Conservation (phyloP, 2,329 filamentous ascomycete genomes). For the Microcyclospora pomicola region DNA sequence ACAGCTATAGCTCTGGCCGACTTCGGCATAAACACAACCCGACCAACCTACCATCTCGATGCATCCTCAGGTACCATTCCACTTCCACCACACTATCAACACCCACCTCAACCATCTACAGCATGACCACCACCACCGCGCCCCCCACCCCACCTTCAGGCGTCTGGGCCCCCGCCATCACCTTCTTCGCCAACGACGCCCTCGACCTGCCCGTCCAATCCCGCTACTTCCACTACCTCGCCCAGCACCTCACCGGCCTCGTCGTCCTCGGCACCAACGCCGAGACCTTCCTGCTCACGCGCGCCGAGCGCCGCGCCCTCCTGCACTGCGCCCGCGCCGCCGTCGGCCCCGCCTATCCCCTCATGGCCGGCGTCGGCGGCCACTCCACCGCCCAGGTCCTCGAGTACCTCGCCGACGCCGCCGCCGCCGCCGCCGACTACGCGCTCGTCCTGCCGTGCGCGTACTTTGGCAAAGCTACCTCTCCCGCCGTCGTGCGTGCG, state of each 20-base stretch:
- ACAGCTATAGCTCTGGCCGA: too few species aligned
- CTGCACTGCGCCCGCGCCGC: slow-evolving; percentile 28
- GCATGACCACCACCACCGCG: slow-evolving; percentile 9
- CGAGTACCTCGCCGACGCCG: slow-evolving; percentile 30
- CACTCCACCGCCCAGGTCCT: slow-evolving; percentile 31
- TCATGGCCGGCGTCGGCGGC: slow-evolving; percentile 32
- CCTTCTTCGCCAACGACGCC: slow-evolving; percentile 29
- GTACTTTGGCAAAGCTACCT: slow-evolving; percentile 33
- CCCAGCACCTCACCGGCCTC: slow-evolving; percentile 30
- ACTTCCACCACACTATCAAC: background rate
- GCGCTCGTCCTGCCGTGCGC: slow-evolving; percentile 31
- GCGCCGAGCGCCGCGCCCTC: slow-evolving; percentile 28
- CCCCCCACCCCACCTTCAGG: slow-evolving; percentile 38
- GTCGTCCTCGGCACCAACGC: slow-evolving; percentile 35
- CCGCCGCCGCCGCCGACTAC: slow-evolving; percentile 29
- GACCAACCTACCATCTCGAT: too few species aligned
- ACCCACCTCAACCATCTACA: background rate
- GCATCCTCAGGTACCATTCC: too few species aligned
- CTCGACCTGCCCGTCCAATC: slow-evolving; percentile 30
- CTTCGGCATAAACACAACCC: too few species aligned
- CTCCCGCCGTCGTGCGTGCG: slow-evolving; percentile 25
- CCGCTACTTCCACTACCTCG: slow-evolving; percentile 32
- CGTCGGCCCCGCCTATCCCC: slow-evolving; percentile 28
- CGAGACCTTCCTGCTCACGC: slow-evolving; percentile 33
- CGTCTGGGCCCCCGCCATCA: slow-evolving; percentile 29